Evolutionary conservation across 371 early-diverging fungal species (phyloP).

Genomic region (Quaeritorhiza haematococci): DNA sequence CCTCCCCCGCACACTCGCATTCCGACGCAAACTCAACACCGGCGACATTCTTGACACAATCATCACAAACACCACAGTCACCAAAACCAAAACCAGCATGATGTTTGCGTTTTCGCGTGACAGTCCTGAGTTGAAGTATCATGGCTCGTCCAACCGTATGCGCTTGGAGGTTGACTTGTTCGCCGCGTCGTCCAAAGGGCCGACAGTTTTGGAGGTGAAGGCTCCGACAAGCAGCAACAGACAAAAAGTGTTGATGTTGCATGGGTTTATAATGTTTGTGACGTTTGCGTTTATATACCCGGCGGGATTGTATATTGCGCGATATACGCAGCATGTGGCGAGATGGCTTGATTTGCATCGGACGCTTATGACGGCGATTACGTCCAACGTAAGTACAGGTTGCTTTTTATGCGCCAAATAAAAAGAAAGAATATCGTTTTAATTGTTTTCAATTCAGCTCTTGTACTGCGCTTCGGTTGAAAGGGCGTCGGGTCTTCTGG

Average conservation of each 20-base stretch:
- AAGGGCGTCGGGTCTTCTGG: too few species aligned
- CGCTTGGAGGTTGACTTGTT: neutral
- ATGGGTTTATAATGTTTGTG: constrained; percentile 31
- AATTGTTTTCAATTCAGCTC: too few species aligned
- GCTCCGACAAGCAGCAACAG: neutral
- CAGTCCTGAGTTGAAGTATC: neutral
- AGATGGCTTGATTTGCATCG: constrained; percentile 25
- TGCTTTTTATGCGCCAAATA: too few species aligned
- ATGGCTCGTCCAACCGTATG: neutral
- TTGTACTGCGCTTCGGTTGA: too few species aligned
- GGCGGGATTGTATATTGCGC: constrained; percentile 30
- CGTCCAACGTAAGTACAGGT: constrained; percentile 25
- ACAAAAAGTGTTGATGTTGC: too few species aligned
- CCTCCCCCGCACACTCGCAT: too few species aligned
- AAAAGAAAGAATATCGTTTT: neutral
- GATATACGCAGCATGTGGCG: constrained; percentile 20
- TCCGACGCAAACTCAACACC: too few species aligned
- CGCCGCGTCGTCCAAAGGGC: neutral
- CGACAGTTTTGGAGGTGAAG: neutral
- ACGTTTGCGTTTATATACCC: constrained; percentile 31
- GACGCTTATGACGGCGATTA: constrained; percentile 23
- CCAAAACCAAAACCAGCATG: too few species aligned
- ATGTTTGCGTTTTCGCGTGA: neutral
- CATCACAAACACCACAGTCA: too few species aligned
- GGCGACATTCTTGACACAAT: too few species aligned